A percentile compares a stretch with the other conserved stretches of the same genome.
phyloP scores from a whole-genome alignment of 2,329 filamentous ascomycete genomes.

The Bipolaris cookei region DNA sequence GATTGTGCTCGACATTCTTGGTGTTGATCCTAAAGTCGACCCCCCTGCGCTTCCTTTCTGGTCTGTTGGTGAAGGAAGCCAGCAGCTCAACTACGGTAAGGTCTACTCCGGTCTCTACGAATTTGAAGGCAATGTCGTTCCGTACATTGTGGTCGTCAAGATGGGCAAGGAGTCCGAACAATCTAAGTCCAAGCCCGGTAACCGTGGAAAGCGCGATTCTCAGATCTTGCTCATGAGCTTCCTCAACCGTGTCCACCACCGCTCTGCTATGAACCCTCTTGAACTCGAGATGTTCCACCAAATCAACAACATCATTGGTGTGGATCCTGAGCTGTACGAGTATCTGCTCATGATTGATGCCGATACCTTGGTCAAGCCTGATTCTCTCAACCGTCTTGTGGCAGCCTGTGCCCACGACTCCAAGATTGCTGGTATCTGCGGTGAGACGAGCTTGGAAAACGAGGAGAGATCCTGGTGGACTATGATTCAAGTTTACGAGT shows the following conservation, averaged over 20 bases:
- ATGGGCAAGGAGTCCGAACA: conserved; percentile 97
- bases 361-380: conserved; percentile 91
- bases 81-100: conserved; percentile 97
- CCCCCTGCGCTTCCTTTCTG: conserved; percentile 94
- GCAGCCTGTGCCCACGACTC: conserved; percentile 91
- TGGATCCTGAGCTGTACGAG: conserved; percentile 96
- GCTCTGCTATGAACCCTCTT: conserved; percentile 90
- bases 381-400: conserved; percentile 90
- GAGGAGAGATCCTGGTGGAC: conserved; percentile 97
- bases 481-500: conserved; percentile 99
- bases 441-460: conserved; percentile 94
- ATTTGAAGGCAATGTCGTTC: conserved; percentile 95
- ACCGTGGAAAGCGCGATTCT: conserved; percentile 97
- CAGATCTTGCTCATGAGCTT: conserved; percentile 97
- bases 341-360: conserved; percentile 98
- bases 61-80: conserved; percentile 84
- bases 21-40: conserved; percentile 95
- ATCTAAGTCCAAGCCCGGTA: conserved; percentile 87
- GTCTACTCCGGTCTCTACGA: conserved; percentile 98
- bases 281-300: conserved; percentile 99
- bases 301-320: conserved; percentile 98
- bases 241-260: conserved; percentile 96
- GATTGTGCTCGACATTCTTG: conserved; percentile 95
- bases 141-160: conserved; percentile 95
- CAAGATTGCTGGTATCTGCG: conserved; percentile 96